Evolutionary conservation across 2,329 filamentous ascomycete genomes (phyloP).

Genomic region (Orbilia brochopaga): DNA sequence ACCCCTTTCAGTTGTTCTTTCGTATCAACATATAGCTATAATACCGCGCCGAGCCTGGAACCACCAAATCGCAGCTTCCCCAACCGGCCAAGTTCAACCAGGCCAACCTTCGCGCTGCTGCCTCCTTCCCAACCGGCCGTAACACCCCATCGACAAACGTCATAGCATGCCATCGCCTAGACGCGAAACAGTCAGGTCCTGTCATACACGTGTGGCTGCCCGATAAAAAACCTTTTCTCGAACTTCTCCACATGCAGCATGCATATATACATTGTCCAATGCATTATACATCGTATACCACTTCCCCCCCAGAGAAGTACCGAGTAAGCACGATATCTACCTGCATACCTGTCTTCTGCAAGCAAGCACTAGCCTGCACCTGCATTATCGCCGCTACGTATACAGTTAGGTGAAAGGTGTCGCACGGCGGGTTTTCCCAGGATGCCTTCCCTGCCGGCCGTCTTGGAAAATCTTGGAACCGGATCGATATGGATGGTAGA

Average conservation of each 20-base stretch:
- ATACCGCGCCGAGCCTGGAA: neutral
- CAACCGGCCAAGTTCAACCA: neutral
- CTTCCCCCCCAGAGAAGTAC: too few relatives aligned
- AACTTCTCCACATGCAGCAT: too few relatives aligned
- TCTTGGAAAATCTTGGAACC: conserved; percentile 46
- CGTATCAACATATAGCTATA: neutral
- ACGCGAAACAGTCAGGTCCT: conserved; percentile 3
- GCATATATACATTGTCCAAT: too few relatives aligned
- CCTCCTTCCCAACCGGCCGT: neutral
- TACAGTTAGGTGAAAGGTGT: neutral
- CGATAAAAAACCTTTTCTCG: too few relatives aligned
- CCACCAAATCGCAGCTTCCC: neutral
- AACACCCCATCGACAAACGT: neutral
- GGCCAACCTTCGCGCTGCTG: neutral
- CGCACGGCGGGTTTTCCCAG: neutral
- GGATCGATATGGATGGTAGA: conserved; percentile 49
- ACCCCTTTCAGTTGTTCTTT: too few relatives aligned
- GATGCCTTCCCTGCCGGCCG: neutral
- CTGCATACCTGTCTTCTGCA: neutral
- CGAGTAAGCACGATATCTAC: too few relatives aligned
- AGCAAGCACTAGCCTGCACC: conserved; percentile 12
- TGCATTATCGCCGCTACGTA: conserved; percentile 41
- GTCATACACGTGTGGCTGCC: neutral
- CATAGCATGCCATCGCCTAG: neutral
- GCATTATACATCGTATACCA: too few relatives aligned